Evolutionary conservation across 2,329 filamentous ascomycete species (phyloP).

Genomic region (Coccinonectria pachysandricola): DNA sequence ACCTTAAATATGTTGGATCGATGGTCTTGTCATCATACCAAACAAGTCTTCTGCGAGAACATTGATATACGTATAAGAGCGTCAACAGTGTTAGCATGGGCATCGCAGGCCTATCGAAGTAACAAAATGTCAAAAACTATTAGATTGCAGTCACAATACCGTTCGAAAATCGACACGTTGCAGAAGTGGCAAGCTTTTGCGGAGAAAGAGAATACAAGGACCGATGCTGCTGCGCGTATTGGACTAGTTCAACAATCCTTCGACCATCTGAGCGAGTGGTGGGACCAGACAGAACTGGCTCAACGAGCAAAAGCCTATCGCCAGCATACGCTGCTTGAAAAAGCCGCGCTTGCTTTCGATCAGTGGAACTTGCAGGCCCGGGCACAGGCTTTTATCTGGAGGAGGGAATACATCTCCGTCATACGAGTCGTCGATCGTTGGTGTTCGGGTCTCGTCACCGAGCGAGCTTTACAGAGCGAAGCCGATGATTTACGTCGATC

Average conservation of each 20-base stretch:
- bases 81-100: too few species aligned
- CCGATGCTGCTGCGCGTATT: slow-evolving; percentile 8
- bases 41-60: slow-evolving; percentile 6
- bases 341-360: slow-evolving; percentile 13
- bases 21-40: slow-evolving; percentile 22
- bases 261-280: slow-evolving; percentile 21
- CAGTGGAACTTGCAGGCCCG: slow-evolving; percentile 25
- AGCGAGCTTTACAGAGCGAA: slow-evolving; percentile 11
- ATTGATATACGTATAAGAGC: too few species aligned
- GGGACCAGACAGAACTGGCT: slow-evolving; percentile 19
- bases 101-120: too few species aligned
- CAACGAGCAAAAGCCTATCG: slow-evolving; percentile 16
- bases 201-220: slow-evolving; percentile 3
- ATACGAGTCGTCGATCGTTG: slow-evolving; percentile 20
- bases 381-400: slow-evolving; percentile 24
- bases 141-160: too few species aligned
- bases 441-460: slow-evolving; percentile 13
- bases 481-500: slow-evolving; percentile 9
- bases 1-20: slow-evolving; percentile 12
- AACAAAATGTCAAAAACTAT: too few species aligned
- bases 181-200: slow-evolving; percentile 14
- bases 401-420: slow-evolving; percentile 22
- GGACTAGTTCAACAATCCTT: slow-evolving; percentile 13
- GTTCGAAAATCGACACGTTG: slow-evolving; percentile 9
- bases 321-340: slow-evolving; percentile 10